Percentiles rank a stretch among this genome's conserved stretches.
phyloP scores from a whole-genome alignment of 305 asterid genomes.

The Striga hermonthica region DNA sequence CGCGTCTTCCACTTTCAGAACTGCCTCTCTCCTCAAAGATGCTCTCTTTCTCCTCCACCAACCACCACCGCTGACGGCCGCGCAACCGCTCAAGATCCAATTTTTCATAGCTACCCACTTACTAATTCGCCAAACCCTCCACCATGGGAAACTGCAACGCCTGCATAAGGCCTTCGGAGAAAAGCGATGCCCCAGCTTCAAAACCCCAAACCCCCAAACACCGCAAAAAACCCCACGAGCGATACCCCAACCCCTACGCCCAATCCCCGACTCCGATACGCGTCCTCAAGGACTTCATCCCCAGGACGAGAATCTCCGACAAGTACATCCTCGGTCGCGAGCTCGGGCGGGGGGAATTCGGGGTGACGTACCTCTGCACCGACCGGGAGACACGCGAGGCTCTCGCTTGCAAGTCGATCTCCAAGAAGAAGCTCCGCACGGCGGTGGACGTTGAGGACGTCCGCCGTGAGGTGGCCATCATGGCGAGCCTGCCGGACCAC shows the following conservation, averaged over 20 bases:
- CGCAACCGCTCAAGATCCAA: constrained; percentile 19
- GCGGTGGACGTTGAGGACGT: constrained; percentile 91
- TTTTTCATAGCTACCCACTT: constrained; percentile 4
- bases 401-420: constrained; percentile 89
- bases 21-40: constrained; percentile 21
- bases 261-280: constrained; percentile 58
- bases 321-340: constrained; percentile 91
- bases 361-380: constrained; percentile 88
- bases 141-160: constrained; percentile 91
- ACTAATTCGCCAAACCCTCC: not conserved
- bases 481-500: constrained; percentile 91
- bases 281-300: constrained; percentile 71
- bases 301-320: constrained; percentile 65
- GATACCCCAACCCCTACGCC: constrained; percentile 63
- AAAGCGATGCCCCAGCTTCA: constrained; percentile 37
- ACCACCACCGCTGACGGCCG: constrained; percentile 40
- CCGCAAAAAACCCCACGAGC: constrained; percentile 38
- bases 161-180: constrained; percentile 68
- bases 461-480: constrained; percentile 88
- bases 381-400: constrained; percentile 75
- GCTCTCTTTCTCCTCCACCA: constrained; percentile 31
- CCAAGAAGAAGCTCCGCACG: constrained; percentile 91
- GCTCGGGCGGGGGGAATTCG: constrained; percentile 97
- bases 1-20: constrained; percentile 46
- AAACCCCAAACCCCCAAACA: constrained; percentile 36